Evolutionary conservation across 1,284 basidiomycete genomes (phyloP).

Genomic region (Anthracocystis setariae): DNA sequence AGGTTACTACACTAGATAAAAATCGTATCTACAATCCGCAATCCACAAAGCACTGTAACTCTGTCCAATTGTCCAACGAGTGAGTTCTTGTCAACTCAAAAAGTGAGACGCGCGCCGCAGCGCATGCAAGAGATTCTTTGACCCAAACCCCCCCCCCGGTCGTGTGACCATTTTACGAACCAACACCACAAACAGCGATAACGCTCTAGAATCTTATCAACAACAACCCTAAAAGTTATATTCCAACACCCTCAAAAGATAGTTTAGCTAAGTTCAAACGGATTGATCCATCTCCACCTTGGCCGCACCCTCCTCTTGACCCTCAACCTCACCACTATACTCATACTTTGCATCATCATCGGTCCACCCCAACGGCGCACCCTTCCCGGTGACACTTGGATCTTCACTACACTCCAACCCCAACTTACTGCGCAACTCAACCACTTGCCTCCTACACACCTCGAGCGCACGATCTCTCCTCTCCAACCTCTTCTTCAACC

Average conservation of each 20-base stretch:
- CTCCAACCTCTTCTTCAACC: conserved; percentile 80
- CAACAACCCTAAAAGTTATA: no score
- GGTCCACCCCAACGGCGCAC: conserved; percentile 28
- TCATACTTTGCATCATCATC: conserved; percentile 11
- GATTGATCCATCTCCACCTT: conserved; percentile 41
- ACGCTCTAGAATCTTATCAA: no score
- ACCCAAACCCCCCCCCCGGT: no score
- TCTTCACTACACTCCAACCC: conserved; percentile 45
- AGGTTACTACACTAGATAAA: no score
- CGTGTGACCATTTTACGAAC: no score
- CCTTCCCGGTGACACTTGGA: conserved; percentile 32
- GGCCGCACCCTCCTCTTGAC: conserved; percentile 1
- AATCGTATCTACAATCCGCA: no score
- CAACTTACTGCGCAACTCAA: conserved; percentile 72
- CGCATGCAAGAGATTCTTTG: no score
- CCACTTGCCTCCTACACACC: conserved; percentile 77
- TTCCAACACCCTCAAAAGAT: not conserved
- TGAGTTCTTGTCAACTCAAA: no score
- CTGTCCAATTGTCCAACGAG: no score
- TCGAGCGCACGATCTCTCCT: conserved; percentile 84
- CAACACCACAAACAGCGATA: no score
- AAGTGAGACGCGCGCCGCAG: no score
- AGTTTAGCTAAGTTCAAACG: conserved; percentile 5
- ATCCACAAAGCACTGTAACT: no score
- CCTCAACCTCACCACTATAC: not conserved